A percentile compares a stretch with the other conserved stretches of the same genome.
These are phyloP conservation scores for Rugonectria rugulosa DNA, from an alignment of 2,329 filamentous ascomycete genomes.

Conservation along the genomic window DNA sequence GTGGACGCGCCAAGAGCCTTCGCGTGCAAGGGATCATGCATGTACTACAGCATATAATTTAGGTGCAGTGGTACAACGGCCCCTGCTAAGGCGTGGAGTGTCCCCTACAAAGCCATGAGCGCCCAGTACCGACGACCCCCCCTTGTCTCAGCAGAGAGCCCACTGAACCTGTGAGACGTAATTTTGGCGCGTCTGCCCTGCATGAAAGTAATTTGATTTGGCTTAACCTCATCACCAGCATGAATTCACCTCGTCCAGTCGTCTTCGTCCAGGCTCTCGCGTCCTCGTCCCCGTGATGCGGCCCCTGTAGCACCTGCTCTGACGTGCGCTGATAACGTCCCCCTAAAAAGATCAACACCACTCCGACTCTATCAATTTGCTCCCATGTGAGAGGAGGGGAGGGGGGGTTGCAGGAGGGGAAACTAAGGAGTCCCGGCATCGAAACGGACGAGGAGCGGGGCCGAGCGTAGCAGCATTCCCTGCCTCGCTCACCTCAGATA, in stretches of 20 bases:
- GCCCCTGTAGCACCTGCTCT: slow-evolving; percentile 4
- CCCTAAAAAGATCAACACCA: slow-evolving; percentile 1
- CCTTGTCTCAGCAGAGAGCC: slow-evolving; percentile 18
- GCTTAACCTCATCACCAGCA: not conserved
- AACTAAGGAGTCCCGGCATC: not conserved
- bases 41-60: not conserved
- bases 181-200: slow-evolving; percentile 7
- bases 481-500: slow-evolving; percentile 1
- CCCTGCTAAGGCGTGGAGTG: not conserved
- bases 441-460: slow-evolving; percentile 4
- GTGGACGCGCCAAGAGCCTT: slow-evolving; percentile 19
- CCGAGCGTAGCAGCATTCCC: not conserved
- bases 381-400: not conserved
- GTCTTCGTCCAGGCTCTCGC: not conserved
- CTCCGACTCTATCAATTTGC: not conserved
- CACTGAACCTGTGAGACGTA: not conserved
- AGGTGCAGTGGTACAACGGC: not conserved
- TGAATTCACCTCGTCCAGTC: not conserved
- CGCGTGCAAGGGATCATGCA: slow-evolving; percentile 25
- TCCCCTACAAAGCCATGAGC: not conserved
- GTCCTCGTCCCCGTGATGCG: not conserved
- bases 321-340: slow-evolving; percentile 2
- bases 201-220: slow-evolving; percentile 11
- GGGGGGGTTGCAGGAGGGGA: not conserved
- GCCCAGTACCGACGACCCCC: too few species aligned